Base-by-base conservation (phyloP, 139 green algal genomes). In the Marvania coccoides region DNA sequence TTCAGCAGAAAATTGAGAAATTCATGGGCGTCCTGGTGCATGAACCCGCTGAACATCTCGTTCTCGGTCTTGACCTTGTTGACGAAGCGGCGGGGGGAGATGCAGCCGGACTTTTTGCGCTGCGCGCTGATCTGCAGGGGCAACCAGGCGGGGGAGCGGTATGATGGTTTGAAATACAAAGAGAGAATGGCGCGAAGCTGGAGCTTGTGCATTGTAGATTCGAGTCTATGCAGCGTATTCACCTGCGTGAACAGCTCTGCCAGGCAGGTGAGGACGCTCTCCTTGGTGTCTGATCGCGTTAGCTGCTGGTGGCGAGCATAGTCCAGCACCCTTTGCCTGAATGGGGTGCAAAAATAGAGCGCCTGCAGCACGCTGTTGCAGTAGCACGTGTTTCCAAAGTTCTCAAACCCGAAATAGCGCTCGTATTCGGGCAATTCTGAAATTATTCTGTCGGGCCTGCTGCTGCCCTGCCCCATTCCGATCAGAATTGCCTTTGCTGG, bases 321-420 rank as follows among this genome's bases (percentile, higher is more conserved):
- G 23, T 84, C 36, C 47, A 98, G 58, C 34, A 98, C 57, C 13
- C 66, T 58, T n/a, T 95, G 75, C 26, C 90, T 48, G 48, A 96
- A 96, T 2, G 87, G 85, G 23, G 67, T 58, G 74, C 90, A 97
- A 65, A 91, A 96, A 72, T 95, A 97, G 7, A 97, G 82, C 3
- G 85, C 56, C 73, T 99, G 94, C 24, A 98, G 76, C 24, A 99
- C 95, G 0, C 70, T 89, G 81, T 99, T 99, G 76, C 76, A 88
- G 67, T 99, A 99, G 76, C 95, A 99, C 2, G 95, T 99, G 77
- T 99, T 99, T 29, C 94, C 94, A 70, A 98, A 99, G 75, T 99
- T 99, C 68, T 99, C 95, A 1, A 99, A 78, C 0, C 95, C 95
- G 63, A 95, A 97, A 69, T 91, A 97, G 39, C 85, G 79, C 78